phyloP scores from a whole-genome alignment of 192 early-diverging fungal genomes.

The Coemansia sp. region DNA sequence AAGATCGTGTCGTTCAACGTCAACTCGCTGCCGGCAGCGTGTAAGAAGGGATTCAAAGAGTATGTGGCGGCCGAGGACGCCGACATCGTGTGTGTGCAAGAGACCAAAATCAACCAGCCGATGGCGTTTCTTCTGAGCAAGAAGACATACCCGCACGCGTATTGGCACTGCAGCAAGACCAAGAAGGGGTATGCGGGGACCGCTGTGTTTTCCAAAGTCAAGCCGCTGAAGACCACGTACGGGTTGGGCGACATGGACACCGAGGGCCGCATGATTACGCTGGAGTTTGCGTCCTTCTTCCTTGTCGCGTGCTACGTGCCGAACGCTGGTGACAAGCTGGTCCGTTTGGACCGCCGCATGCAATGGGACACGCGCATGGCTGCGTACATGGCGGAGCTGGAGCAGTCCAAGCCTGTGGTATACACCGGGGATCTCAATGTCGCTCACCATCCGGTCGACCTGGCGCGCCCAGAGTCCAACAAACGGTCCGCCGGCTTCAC shows the following conservation, averaged over 20 bases:
- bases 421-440: conserved; percentile 89
- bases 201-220: conserved; percentile 75
- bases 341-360: conserved; percentile 64
- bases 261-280: conserved; percentile 72
- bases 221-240: conserved; percentile 63
- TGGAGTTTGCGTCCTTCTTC: conserved; percentile 66
- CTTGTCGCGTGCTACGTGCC: conserved; percentile 76
- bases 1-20: conserved; percentile 82
- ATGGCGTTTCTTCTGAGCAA: conserved; percentile 59
- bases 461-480: conserved; percentile 75
- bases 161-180: conserved; percentile 61
- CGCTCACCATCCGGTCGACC: conserved; percentile 73
- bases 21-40: conserved; percentile 64
- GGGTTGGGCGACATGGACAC: conserved; percentile 60
- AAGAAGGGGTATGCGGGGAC: conserved; percentile 84
- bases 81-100: conserved; percentile 81
- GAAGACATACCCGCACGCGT: conserved; percentile 67
- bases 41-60: conserved; percentile 78
- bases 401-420: conserved; percentile 69
- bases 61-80: conserved; percentile 78
- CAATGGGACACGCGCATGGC: conserved; percentile 67
- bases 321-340: conserved; percentile 75
- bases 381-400: conserved; percentile 65
- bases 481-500: conserved; percentile 80
- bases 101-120: conserved; percentile 79